A percentile compares a stretch with the other conserved stretches of the same genome.
Evolutionary conservation across 2,329 filamentous ascomycete genomes (phyloP).

Genomic region (Penicillium brevicompactum): DNA sequence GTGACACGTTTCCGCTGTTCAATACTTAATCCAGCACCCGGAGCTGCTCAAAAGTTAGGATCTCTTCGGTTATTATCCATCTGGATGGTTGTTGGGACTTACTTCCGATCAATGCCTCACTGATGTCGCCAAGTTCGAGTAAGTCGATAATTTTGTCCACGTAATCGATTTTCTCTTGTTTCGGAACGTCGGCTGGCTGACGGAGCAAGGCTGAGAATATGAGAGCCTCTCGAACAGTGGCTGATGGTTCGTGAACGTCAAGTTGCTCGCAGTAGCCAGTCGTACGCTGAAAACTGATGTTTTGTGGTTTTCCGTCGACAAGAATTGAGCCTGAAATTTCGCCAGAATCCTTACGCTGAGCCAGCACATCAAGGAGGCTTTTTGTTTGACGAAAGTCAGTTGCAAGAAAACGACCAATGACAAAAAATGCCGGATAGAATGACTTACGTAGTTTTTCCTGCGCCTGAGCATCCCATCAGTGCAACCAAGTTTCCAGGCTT

Average conservation of each 20-base stretch:
- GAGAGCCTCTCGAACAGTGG: slow-evolving; percentile 81
- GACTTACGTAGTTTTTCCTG: slow-evolving; percentile 60
- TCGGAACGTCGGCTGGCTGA: slow-evolving; percentile 70
- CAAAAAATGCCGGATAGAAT: too few species aligned
- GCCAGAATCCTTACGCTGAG: neutral
- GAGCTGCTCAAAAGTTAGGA: slow-evolving; percentile 30
- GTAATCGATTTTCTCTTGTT: slow-evolving; percentile 75
- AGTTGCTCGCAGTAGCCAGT: slow-evolving; percentile 59
- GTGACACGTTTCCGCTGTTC: slow-evolving; percentile 73
- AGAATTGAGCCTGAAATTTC: neutral
- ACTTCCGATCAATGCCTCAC: slow-evolving; percentile 83
- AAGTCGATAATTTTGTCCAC: slow-evolving; percentile 85
- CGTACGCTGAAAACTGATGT: neutral
- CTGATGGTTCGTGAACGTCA: slow-evolving; percentile 77
- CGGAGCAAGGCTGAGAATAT: slow-evolving; percentile 79
- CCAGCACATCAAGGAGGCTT: slow-evolving; percentile 4
- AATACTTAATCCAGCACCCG: slow-evolving; percentile 69
- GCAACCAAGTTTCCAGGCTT: slow-evolving; percentile 48
- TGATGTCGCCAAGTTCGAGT: slow-evolving; percentile 82
- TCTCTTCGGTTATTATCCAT: too few species aligned
- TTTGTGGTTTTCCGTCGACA: neutral
- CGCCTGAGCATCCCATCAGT: slow-evolving; percentile 56
- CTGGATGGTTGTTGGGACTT: too few species aligned
- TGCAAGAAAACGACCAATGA: too few species aligned
- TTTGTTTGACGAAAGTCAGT: too few species aligned